Base-by-base conservation (phyloP, 176 grass and related monocot genomes). In the Bolboschoenus planiculmis region DNA sequence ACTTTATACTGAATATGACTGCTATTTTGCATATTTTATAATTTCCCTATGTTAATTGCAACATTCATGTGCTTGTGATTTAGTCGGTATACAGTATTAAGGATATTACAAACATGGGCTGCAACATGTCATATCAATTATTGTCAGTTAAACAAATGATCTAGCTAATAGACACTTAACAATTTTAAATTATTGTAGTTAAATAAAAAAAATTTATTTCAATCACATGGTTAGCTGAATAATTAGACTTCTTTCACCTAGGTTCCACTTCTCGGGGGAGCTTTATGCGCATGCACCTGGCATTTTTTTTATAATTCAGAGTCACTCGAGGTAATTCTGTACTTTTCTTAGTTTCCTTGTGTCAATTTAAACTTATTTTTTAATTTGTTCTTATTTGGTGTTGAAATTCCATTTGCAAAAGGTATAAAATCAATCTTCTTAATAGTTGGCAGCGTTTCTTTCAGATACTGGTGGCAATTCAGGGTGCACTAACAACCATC, bases 241-340 rank as follows among this genome's bases (percentile, higher is more conserved):
- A 9, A 21, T 68, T 20, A 84, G n/a, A 37, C 83, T 83, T 81
- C 57, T 92, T 26, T 42, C 27, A 30, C 48, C 55, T 60, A 98
- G 96, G 92, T 98, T 80, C 96, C 96, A 30, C 89, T 91, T 78
- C 96, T 95, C 23, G 96, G 96, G 75, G 96, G 96, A 86, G 96
- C 92, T n/a, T 85, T 98, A 58, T 98, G 92, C 24, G 92, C 90
- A 62, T 98, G 96, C 84, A 95, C 90, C 0, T 98, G 96, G 96
- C 92, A 98, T 90, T 95, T 98, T 90, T 98, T 98, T 83, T 98
- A 98, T 78, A 98, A 95, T 66, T 89, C 92, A 79, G 92, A 91
- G 43, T 91, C 92, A 44, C 89, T 98, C 9, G 92, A 98, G 80
- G 96, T 95, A 90, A 78, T 16, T 82, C 67, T 66, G 35, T 50